Conservation (phyloP, 495 filamentous ascomycete genomes). For the Bathelium albidoporum region DNA sequence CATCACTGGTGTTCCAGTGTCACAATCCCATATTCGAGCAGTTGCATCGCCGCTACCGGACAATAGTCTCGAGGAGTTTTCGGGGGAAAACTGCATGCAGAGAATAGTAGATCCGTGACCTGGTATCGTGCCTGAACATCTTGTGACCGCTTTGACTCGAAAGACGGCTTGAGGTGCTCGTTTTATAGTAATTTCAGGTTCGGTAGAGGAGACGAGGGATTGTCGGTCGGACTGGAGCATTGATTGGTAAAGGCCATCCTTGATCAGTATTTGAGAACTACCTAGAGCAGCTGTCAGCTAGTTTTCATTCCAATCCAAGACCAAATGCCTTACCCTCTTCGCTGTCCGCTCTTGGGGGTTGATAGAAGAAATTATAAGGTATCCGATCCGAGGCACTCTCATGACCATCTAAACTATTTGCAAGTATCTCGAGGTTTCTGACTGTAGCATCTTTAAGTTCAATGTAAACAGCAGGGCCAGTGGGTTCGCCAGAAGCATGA, state of each 20-base stretch:
- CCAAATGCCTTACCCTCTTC: constrained; percentile 7
- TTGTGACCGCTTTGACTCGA: constrained; percentile 80
- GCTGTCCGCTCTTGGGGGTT: not conserved
- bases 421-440: constrained; percentile 81
- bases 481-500: constrained; percentile 59
- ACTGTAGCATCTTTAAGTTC: constrained; percentile 76
- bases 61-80: constrained; percentile 67
- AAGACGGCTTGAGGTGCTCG: constrained; percentile 92
- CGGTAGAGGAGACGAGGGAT: constrained; percentile 32
- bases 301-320: not conserved
- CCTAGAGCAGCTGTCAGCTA: not conserved
- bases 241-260: not conserved
- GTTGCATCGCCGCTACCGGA: constrained; percentile 88
- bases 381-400: constrained; percentile 68
- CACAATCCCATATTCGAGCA: constrained; percentile 89
- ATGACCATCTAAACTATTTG: constrained; percentile 69
- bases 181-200: constrained; percentile 65
- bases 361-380: constrained; percentile 69
- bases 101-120: constrained; percentile 93
- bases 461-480: constrained; percentile 63
- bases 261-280: not conserved
- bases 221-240: constrained; percentile 1
- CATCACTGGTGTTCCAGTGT: constrained; percentile 80
- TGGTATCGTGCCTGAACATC: constrained; percentile 77
- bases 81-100: constrained; percentile 76